These are phyloP conservation scores for Tricholoma saponaceum DNA, from an alignment of 768 basidiomycete species.

Conservation along the genomic window DNA sequence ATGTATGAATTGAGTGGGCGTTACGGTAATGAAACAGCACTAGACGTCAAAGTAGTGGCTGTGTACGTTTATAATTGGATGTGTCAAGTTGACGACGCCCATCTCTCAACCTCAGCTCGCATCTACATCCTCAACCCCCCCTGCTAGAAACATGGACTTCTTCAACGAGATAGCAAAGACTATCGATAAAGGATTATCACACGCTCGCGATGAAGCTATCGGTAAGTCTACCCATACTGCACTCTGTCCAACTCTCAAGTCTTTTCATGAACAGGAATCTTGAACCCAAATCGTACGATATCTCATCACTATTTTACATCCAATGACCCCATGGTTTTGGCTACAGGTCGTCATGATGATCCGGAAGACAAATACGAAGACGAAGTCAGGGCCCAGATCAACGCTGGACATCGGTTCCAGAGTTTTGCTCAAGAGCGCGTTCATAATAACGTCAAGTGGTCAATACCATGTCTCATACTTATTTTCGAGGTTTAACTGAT, in stretches of 20 bases:
- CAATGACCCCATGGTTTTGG: too few relatives aligned
- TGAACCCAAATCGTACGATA: constrained; percentile 43
- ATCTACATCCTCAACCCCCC: too few relatives aligned
- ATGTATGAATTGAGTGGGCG: too few relatives aligned
- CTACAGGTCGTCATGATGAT: constrained; percentile 65
- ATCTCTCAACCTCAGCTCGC: too few relatives aligned
- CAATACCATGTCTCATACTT: too few relatives aligned
- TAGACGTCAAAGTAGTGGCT: too few relatives aligned
- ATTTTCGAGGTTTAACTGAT: too few relatives aligned
- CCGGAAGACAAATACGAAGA: constrained; percentile 72
- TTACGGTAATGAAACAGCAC: too few relatives aligned
- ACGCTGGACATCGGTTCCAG: constrained; percentile 73
- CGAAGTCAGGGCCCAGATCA: constrained; percentile 69
- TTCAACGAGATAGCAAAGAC: constrained; percentile 19
- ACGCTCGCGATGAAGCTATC: constrained; percentile 38
- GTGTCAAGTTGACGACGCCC: too few relatives aligned
- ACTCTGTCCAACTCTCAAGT: not conserved
- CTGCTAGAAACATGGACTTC: constrained; percentile 23
- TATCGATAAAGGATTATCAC: constrained; percentile 32
- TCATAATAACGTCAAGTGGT: constrained; percentile 83
- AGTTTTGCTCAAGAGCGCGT: constrained; percentile 76
- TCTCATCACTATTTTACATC: not conserved
- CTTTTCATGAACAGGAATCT: constrained; percentile 26
- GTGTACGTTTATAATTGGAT: too few relatives aligned
- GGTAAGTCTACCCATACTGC: constrained; percentile 14